Evolutionary conservation across 2,329 filamentous ascomycete genomes (phyloP).

Genomic region (Fusarium dlaminii): DNA sequence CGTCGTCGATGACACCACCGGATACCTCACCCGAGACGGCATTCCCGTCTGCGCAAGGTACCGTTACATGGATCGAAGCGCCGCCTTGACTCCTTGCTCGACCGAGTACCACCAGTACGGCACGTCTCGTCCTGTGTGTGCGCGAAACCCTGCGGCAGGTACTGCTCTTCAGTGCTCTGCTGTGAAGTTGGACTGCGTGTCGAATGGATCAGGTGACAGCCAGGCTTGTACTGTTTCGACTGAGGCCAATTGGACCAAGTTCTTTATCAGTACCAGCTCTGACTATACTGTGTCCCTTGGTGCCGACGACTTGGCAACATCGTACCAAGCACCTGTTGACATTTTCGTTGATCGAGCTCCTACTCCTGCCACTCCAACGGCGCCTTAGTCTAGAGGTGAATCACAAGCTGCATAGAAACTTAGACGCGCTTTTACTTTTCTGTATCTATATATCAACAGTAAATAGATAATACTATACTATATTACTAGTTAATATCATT

Average conservation of each 20-base stretch:
- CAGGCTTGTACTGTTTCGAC: not conserved
- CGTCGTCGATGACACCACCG: not conserved
- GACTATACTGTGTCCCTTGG: not conserved
- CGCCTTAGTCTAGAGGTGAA: not conserved
- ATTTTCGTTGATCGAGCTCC: not conserved
- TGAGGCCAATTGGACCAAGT: not conserved
- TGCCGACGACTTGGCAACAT: accelerated
- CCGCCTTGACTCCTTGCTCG: not conserved
- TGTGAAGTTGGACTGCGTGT: not conserved
- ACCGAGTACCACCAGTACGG: not conserved
- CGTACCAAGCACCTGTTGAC: accelerated
- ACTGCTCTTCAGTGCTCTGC: not conserved
- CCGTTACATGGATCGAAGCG: accelerated
- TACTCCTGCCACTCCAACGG: not conserved
- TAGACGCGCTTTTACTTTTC: accelerated
- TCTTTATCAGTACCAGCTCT: not conserved
- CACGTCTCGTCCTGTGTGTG: not conserved
- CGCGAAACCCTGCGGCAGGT: not conserved
- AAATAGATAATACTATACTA: not conserved
- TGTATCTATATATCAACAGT: not conserved
- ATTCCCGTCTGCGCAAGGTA: not conserved
- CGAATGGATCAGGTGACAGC: not conserved
- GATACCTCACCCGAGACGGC: not conserved
- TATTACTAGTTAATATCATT: too few species aligned
- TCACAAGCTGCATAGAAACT: accelerated